These are phyloP conservation scores for Cladosporium sp. DNA, from an alignment of 2,329 filamentous ascomycete genomes.

Conservation along the genomic window DNA sequence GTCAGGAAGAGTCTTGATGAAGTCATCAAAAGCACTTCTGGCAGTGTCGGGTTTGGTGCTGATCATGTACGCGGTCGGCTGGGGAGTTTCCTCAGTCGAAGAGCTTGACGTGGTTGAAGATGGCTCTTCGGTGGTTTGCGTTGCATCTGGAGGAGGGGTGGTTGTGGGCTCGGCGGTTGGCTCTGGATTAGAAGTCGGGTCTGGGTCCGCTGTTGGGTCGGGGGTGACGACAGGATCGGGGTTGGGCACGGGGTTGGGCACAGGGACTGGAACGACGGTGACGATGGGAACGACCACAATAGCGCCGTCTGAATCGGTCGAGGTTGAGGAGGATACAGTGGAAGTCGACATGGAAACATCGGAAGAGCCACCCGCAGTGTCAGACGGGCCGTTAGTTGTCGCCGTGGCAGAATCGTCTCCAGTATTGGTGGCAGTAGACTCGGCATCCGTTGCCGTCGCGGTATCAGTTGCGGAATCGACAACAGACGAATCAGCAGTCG, in stretches of 20 bases:
- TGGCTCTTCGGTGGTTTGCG: background rate
- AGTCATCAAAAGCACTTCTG: background rate
- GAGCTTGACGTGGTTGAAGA: background rate
- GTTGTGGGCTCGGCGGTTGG: background rate
- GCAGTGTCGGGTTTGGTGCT: constrained; percentile 3
- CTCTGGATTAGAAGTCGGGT: background rate
- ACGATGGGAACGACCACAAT: background rate
- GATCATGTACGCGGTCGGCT: background rate
- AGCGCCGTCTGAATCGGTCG: background rate
- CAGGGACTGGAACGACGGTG: background rate
- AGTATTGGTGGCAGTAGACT: background rate
- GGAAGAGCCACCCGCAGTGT: background rate
- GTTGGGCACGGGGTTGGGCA: background rate
- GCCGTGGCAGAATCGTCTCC: background rate
- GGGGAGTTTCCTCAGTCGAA: background rate
- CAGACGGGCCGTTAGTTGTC: background rate
- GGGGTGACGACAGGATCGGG: background rate
- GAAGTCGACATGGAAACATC: background rate
- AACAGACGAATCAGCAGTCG: background rate
- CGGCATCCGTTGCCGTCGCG: background rate
- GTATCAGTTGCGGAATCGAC: background rate
- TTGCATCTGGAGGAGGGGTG: background rate
- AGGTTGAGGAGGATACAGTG: background rate
- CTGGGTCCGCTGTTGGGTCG: background rate
- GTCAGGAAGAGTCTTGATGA: constrained; percentile 5